Evolutionary conservation across 2,329 filamentous ascomycete genomes (phyloP).

Genomic region (Clathrospora elynae): DNA sequence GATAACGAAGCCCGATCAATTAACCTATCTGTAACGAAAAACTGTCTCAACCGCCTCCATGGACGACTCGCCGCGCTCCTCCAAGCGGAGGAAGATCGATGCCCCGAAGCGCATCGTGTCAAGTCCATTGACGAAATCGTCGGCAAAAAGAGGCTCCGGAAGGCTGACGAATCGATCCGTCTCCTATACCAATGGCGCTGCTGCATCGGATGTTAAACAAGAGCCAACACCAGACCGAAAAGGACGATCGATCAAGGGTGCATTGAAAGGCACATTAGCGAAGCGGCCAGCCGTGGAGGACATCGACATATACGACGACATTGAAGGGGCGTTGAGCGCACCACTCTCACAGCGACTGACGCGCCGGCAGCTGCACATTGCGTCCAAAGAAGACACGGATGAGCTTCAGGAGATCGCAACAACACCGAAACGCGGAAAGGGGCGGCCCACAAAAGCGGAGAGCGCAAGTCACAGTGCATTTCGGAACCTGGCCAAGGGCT

Average conservation of each 20-base stretch:
- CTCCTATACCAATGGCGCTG: conserved; percentile 18
- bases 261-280: conserved; percentile 16
- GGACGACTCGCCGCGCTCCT: conserved; percentile 44
- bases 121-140: conserved; percentile 26
- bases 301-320: conserved; percentile 51
- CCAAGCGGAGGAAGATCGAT: conserved; percentile 47
- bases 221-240: conserved; percentile 15
- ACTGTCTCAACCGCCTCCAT: conserved; percentile 19
- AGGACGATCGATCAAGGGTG: conserved; percentile 11
- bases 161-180: conserved; percentile 25
- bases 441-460: conserved; percentile 22
- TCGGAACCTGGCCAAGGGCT: conserved; percentile 16
- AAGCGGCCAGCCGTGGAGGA: conserved; percentile 20
- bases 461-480: conserved; percentile 22
- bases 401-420: conserved; percentile 18
- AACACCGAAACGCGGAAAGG: conserved; percentile 27
- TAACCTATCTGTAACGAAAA: not conserved
- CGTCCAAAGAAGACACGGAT: conserved; percentile 20
- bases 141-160: conserved; percentile 28
- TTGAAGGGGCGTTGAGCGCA: conserved; percentile 50
- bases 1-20: conserved; percentile 5
- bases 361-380: conserved; percentile 11
- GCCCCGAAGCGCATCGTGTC: conserved; percentile 30
- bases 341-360: conserved; percentile 8
- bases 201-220: conserved; percentile 14